These are phyloP conservation scores for Naegleria gruberi DNA, from an alignment of 208 protist species.

Conservation along the genomic window DNA sequence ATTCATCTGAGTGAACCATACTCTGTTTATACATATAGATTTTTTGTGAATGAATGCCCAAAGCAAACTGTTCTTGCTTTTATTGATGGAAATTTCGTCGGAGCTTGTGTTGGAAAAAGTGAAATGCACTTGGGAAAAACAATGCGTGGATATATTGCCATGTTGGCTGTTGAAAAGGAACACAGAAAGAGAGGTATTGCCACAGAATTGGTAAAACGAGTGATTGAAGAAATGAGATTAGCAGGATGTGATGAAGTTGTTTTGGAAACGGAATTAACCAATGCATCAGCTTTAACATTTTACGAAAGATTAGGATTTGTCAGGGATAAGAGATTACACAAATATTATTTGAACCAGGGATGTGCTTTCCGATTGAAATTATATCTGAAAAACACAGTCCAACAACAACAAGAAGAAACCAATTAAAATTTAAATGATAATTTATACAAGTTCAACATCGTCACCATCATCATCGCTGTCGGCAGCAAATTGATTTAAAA, in stretches of 20 bases:
- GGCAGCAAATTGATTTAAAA: background rate
- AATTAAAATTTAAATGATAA: no score
- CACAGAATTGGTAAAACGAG: constrained; percentile 68
- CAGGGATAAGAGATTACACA: constrained; percentile 55
- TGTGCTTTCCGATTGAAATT: constrained; percentile 86
- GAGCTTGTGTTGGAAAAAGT: constrained; percentile 68
- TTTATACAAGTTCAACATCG: background rate
- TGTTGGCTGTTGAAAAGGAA: constrained; percentile 86
- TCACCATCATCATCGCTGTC: background rate
- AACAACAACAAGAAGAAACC: background rate
- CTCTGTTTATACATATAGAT: constrained; percentile 96
- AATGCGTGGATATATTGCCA: constrained; percentile 91
- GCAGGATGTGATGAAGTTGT: constrained; percentile 80
- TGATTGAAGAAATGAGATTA: constrained; percentile 78
- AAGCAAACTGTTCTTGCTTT: constrained; percentile 72
- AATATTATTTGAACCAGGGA: constrained; percentile 83
- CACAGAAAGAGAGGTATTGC: constrained; percentile 80
- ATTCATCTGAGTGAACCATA: constrained; percentile 95
- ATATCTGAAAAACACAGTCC: constrained; percentile 46
- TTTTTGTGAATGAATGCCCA: constrained; percentile 94
- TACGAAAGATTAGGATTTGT: constrained; percentile 93
- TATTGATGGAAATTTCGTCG: constrained; percentile 52
- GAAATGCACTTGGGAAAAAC: constrained; percentile 7
- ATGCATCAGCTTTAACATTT: constrained; percentile 74
- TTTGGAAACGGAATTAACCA: constrained; percentile 85